phyloP scores from a whole-genome alignment of 2,329 filamentous ascomycete species.

The Ophiostoma tasmaniense region DNA sequence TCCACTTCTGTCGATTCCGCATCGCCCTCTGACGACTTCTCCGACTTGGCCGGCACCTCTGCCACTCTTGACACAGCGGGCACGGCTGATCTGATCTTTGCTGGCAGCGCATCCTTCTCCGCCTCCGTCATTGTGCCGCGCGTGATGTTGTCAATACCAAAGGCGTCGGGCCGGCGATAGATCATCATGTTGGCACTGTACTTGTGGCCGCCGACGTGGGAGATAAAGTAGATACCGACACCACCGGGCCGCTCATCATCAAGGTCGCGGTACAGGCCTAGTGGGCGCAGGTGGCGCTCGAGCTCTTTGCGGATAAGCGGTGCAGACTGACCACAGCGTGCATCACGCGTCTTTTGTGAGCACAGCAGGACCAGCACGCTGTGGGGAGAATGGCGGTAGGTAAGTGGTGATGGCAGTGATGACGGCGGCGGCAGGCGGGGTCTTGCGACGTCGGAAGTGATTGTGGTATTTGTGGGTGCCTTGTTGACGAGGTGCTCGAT shows the following conservation, averaged over 20 bases:
- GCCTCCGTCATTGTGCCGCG: constrained; percentile 29
- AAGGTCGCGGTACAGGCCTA: constrained; percentile 78
- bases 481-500: constrained; percentile 61
- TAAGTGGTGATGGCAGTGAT: constrained; percentile 25
- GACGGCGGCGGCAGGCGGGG: constrained; percentile 24
- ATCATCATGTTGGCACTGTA: constrained; percentile 92
- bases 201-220: constrained; percentile 93
- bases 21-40: neutral
- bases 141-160: constrained; percentile 42
- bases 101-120: constrained; percentile 29
- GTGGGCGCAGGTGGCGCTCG: constrained; percentile 74
- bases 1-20: constrained; percentile 12
- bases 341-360: constrained; percentile 89
- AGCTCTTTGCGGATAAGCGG: constrained; percentile 83
- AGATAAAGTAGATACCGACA: constrained; percentile 93
- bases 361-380: constrained; percentile 83
- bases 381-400: constrained; percentile 64
- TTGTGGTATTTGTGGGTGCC: constrained; percentile 62
- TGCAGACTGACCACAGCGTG: constrained; percentile 87
- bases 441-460: neutral
- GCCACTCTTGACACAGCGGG: constrained; percentile 23
- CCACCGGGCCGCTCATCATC: constrained; percentile 85
- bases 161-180: constrained; percentile 60
- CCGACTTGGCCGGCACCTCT: constrained; percentile 19
- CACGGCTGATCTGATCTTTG: constrained; percentile 22